Conservation (phyloP, 2,329 filamentous ascomycete genomes). For the Alternaria longipes region DNA sequence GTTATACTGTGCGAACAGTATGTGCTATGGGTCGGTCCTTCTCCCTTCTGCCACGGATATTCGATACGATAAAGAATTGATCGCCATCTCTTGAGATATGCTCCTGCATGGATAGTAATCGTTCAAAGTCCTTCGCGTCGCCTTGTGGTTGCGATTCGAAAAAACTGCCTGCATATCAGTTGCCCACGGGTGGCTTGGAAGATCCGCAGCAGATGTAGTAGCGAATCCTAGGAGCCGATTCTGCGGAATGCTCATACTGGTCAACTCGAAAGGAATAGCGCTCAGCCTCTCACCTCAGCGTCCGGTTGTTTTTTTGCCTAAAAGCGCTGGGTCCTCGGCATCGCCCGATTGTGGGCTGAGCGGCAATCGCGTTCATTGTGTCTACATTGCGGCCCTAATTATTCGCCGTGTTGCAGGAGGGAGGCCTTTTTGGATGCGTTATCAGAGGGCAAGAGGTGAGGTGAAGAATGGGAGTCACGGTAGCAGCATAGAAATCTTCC, state of each 20-base stretch:
- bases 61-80: not conserved
- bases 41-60: not conserved
- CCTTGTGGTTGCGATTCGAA: not conserved
- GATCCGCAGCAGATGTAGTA: slow-evolving; percentile 5
- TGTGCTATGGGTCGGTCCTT: not conserved
- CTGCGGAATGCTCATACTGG: slow-evolving; percentile 3
- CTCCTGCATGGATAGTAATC: not conserved
- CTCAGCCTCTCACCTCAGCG: slow-evolving; percentile 14
- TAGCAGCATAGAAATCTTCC: not conserved
- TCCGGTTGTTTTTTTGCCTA: not conserved
- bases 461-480: slow-evolving; percentile 1
- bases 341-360: slow-evolving; percentile 3
- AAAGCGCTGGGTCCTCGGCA: not conserved
- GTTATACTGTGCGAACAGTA: not conserved
- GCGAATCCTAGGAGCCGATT: not conserved
- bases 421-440: not conserved
- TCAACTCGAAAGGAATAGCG: not conserved
- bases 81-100: not conserved
- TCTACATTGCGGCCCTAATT: not conserved
- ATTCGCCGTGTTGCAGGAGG: not conserved
- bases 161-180: slow-evolving; percentile 1
- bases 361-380: not conserved
- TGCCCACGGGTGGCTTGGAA: not conserved
- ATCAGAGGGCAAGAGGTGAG: not conserved
- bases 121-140: not conserved